Evolutionary conservation across 179 eudicot genomes (phyloP).

Genomic region (Vitellaria paradoxa): DNA sequence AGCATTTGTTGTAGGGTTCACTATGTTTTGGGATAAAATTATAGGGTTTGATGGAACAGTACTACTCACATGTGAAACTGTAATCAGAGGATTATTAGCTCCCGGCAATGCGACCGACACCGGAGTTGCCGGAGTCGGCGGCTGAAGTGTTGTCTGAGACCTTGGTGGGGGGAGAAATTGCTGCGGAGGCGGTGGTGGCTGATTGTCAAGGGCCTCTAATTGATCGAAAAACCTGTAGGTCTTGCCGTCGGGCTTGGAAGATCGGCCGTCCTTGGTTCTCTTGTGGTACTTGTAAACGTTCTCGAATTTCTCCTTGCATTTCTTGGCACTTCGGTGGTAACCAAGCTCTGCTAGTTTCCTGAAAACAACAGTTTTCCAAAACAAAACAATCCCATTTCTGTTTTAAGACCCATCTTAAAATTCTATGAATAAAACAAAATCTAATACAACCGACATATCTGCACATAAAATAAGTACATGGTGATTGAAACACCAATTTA

Average conservation of each 20-base stretch:
- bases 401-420: not conserved
- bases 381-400: not conserved
- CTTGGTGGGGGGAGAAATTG: not conserved
- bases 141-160: not conserved
- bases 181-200: conserved; percentile 21
- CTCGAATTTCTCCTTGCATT: conserved; percentile 91
- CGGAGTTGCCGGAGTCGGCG: not conserved
- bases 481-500: not conserved
- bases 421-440: not conserved
- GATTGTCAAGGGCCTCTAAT: conserved; percentile 66
- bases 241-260: conserved; percentile 56
- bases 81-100: not conserved
- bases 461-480: conserved; percentile 17
- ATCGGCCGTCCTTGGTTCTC: conserved; percentile 65
- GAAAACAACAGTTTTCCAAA: conserved; percentile 19
- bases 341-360: conserved; percentile 83
- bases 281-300: conserved; percentile 85
- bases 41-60: conserved; percentile 23
- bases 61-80: not conserved
- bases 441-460: not conserved
- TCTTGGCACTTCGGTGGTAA: conserved; percentile 66
- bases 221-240: conserved; percentile 77
- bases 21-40: not conserved
- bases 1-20: conserved; percentile 2
- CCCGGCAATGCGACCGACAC: conserved; percentile 10